phyloP scores from a whole-genome alignment of 805 yeast species.

The Spathaspora arborariae region DNA sequence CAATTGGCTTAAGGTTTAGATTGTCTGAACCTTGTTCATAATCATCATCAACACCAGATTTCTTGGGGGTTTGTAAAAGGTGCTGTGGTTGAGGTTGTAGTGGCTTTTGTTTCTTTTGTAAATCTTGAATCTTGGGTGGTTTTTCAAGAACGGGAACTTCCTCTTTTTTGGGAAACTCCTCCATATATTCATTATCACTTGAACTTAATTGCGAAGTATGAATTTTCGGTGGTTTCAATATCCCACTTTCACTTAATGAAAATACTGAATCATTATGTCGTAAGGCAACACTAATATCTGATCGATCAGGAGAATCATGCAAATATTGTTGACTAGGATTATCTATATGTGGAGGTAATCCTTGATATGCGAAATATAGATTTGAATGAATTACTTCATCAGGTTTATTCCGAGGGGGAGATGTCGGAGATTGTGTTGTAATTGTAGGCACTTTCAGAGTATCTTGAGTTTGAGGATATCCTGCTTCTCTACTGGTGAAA shows the following conservation, averaged over 20 bases:
- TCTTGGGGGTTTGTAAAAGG: neutral
- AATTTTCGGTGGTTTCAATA: constrained; percentile 19
- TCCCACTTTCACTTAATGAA: constrained; percentile 19
- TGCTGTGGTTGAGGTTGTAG: neutral
- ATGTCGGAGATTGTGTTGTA: neutral
- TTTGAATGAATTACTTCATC: constrained; percentile 27
- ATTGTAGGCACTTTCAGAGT: neutral
- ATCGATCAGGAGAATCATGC: constrained; percentile 8
- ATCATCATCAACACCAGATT: constrained; percentile 2
- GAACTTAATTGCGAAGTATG: constrained; percentile 7
- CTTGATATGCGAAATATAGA: constrained; percentile 56
- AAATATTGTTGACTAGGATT: constrained; percentile 2
- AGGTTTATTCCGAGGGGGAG: neutral
- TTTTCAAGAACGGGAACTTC: neutral
- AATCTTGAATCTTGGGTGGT: neutral
- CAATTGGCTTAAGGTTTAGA: constrained; percentile 9
- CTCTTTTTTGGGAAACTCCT: neutral
- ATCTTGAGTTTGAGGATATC: neutral
- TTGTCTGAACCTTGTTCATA: constrained; percentile 14
- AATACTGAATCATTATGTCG: constrained; percentile 38
- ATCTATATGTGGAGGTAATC: constrained; percentile 50
- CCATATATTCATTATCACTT: constrained; percentile 1
- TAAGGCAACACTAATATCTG: constrained; percentile 29
- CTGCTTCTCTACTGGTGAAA: neutral
- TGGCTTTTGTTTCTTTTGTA: neutral